These are phyloP conservation scores for Pleurotus pulmonarius DNA, from an alignment of 768 basidiomycete species.

Conservation along the genomic window DNA sequence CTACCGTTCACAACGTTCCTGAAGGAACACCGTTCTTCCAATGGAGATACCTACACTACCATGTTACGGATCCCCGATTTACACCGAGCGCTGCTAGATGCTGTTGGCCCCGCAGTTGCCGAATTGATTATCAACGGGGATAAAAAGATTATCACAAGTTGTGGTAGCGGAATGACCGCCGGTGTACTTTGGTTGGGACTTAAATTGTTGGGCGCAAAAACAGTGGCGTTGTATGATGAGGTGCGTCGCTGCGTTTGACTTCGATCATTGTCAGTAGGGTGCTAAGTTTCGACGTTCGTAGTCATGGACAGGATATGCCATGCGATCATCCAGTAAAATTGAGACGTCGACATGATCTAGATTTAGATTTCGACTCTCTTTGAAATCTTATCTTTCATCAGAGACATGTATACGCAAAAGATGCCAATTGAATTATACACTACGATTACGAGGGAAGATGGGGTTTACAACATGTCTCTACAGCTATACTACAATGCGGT, in stretches of 20 bases:
- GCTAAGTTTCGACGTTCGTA: slow-evolving; percentile 24
- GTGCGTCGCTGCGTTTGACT: slow-evolving; percentile 36
- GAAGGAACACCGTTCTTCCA: slow-evolving; percentile 32
- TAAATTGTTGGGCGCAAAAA: slow-evolving; percentile 58
- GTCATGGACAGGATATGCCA: slow-evolving; percentile 96
- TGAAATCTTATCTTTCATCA: background rate
- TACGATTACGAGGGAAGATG: background rate
- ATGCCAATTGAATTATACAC: background rate
- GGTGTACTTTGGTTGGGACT: slow-evolving; percentile 92
- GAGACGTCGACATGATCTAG: slow-evolving; percentile 35
- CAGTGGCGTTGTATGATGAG: slow-evolving; percentile 88
- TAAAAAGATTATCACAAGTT: slow-evolving; percentile 65
- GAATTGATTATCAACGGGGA: slow-evolving; percentile 59
- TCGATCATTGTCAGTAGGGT: background rate
- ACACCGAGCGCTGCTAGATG: slow-evolving; percentile 52
- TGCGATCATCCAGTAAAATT: slow-evolving; percentile 70
- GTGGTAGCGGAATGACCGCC: slow-evolving; percentile 99
- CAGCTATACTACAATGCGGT: slow-evolving; percentile 5
- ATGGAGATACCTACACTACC: slow-evolving; percentile 51
- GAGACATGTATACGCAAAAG: background rate
- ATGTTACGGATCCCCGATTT: slow-evolving; percentile 58
- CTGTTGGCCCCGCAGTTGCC: slow-evolving; percentile 55
- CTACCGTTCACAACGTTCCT: slow-evolving; percentile 82
- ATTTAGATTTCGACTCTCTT: too few relatives aligned
- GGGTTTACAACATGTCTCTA: background rate